Evolutionary conservation across 2,329 filamentous ascomycete species (phyloP), one percentile per base, ranked within the genome.

Genomic region (Sphaerulina musiva): DNA sequence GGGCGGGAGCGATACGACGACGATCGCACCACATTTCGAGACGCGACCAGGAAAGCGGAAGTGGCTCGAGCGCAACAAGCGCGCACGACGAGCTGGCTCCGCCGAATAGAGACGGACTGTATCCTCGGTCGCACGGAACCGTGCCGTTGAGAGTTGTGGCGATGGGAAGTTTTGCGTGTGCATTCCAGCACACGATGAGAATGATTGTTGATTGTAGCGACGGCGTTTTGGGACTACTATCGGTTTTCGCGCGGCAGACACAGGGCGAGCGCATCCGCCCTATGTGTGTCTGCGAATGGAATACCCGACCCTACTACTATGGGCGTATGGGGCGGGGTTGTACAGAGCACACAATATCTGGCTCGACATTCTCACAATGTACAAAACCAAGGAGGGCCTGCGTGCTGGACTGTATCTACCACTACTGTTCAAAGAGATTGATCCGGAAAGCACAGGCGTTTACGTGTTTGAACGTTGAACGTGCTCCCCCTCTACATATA

Each of bases 11-110:
- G 89, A 95, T 58, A 80, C 89, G 43, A 78, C 80, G 53, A 78
- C 80, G 17, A 82, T 87, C 26, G 87, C 88, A 23, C 85, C 89
- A 51, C 90, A 96, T 72, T 95, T 91, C 67, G 90, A 96, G 73
- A 93, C 88, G 3, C 83, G 92, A 42, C 81, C 85, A 17, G 92
- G 92, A 54, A 96, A 95, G 78, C 81, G 88, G 26, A 74, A 71
- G 64, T 77, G 75, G 75, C 69, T 74, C 52, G 74, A 76, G 64
- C 68, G 75, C 57, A 73, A 69, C 62, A 75, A 75, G 68, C 69
- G 62, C 12, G 56, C 57, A 36, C 53, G 58, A 10, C 59, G 57
- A n/a, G 57, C 55, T 4, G 60, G 59, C 17, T 59, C 59, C 12
- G 34, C 3, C 12, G 34, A 38, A 6, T 38, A 38, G 34, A n/a